Evolutionary conservation across 768 basidiomycete species (phyloP), one percentile per base, ranked within the genome.

Genomic region (Neoboletus magnificus): DNA sequence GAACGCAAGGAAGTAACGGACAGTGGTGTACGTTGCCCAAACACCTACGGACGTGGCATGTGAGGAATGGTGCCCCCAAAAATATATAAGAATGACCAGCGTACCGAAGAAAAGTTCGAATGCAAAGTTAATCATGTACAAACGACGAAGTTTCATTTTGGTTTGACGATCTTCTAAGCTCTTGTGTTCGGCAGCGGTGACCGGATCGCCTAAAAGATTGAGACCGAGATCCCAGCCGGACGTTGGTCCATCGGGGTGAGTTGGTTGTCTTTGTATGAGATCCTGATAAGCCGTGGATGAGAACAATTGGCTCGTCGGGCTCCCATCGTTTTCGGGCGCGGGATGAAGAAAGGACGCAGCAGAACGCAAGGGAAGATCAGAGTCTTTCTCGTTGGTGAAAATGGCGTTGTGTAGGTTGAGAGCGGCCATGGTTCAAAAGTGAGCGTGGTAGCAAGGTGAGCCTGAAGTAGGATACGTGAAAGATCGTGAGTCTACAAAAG

Each of bases 1-100:
- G 61, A 79, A 85, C 4, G 85, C 83, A 12, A 89, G 62, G 62
- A 79, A 84, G 66, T 90, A 91, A 42, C 87, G 84, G 50, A 83
- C 67, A 7, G 80, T 75, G 57, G 79, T 85, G 66, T 87, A 90
- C 9, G 75, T 65, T 27, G 82, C 78, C 85, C 87, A 91, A 29
- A 66, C 66, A 56, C 73, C 86, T 87, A 52, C 2, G 13, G 15
- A 48, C 11, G 39, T 22, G 25, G 12, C 22, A 42, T 5, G 29
- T 56, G 20, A 56, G 44, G 18, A 22, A 20, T 5, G 8, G 42
- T 8, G 18, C 49, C 47, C n/a, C 33, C 35, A 8, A 68, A 43
- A 49, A 27, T 27, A 9, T n/a, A 27, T 10, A 48, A 8, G 32
- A 23, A 32, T 12, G 45, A 53, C 57, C 33, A 22, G 48, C 70